Conservation (phyloP, 352 stramenopile species). For the Globisporangium apiculatum region DNA sequence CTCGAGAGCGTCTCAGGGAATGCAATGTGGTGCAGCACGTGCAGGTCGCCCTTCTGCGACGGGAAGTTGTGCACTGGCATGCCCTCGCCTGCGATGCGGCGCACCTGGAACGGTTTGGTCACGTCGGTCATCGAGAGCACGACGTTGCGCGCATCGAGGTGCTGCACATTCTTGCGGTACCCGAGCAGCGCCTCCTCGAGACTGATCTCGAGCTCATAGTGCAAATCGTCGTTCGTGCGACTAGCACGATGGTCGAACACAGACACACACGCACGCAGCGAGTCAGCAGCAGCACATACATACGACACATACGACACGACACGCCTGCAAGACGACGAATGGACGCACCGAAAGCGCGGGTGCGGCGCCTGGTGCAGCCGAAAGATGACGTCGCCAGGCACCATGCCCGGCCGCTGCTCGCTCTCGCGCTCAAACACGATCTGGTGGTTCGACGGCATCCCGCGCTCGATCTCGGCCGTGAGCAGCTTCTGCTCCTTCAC, state of each 20-base stretch:
- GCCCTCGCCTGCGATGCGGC: slow-evolving; percentile 89
- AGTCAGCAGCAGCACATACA: neutral
- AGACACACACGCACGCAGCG: neutral
- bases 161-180: slow-evolving; percentile 89
- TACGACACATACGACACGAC: neutral
- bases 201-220: slow-evolving; percentile 93
- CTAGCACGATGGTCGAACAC: slow-evolving; percentile 20
- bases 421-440: slow-evolving; percentile 86
- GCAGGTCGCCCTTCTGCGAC: slow-evolving; percentile 89
- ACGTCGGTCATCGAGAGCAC: slow-evolving; percentile 75
- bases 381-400: slow-evolving; percentile 95
- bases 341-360: slow-evolving; percentile 71
- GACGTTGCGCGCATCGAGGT: slow-evolving; percentile 94
- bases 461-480: slow-evolving; percentile 68
- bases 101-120: slow-evolving; percentile 91
- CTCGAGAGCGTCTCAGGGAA: slow-evolving; percentile 88
- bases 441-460: slow-evolving; percentile 77
- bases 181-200: slow-evolving; percentile 95
- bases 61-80: slow-evolving; percentile 93
- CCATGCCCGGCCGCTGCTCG: slow-evolving; percentile 76
- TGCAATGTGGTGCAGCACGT: slow-evolving; percentile 93
- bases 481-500: slow-evolving; percentile 77
- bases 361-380: slow-evolving; percentile 88
- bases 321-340: neutral
- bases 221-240: slow-evolving; percentile 91